Evolutionary conservation across 306 rosid genomes (phyloP).

Genomic region (Neltuma alba): DNA sequence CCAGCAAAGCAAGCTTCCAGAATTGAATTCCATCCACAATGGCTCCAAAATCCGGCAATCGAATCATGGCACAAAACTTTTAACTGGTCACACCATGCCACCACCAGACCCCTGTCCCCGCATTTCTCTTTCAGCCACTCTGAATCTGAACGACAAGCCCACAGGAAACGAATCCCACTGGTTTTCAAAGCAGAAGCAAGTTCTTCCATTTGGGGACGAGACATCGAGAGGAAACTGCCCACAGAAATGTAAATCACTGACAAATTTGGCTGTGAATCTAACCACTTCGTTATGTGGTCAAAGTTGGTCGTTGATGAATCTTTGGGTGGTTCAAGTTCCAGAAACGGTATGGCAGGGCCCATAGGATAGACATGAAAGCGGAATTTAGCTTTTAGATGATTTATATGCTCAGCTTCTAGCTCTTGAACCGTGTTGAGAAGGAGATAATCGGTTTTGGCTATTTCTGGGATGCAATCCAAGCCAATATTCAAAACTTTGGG

Average conservation of each 20-base stretch:
- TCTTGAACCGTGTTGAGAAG: slow-evolving; percentile 49
- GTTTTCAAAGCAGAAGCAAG: slow-evolving; percentile 42
- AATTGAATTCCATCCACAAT: slow-evolving; percentile 67
- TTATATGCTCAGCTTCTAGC: slow-evolving; percentile 44
- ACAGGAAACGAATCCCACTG: slow-evolving; percentile 41
- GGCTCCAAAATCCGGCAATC: slow-evolving; percentile 58
- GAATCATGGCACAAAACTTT: slow-evolving; percentile 54
- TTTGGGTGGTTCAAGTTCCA: slow-evolving; percentile 30
- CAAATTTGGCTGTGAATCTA: slow-evolving; percentile 55
- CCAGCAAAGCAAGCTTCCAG: slow-evolving; percentile 50
- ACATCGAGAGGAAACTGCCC: slow-evolving; percentile 58
- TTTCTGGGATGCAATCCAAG: slow-evolving; percentile 38
- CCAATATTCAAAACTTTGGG: slow-evolving; percentile 33
- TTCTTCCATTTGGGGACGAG: slow-evolving; percentile 51
- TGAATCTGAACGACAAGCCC: slow-evolving; percentile 57
- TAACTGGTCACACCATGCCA: slow-evolving; percentile 66
- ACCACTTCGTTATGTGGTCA: slow-evolving; percentile 45
- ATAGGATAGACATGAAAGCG: slow-evolving; percentile 50
- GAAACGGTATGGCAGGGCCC: slow-evolving; percentile 58
- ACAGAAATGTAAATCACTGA: slow-evolving; percentile 63
- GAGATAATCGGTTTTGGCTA: slow-evolving; percentile 50
- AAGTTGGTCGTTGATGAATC: too few species aligned
- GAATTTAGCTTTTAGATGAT: slow-evolving; percentile 38
- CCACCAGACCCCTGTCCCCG: slow-evolving; percentile 48
- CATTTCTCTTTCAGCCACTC: slow-evolving; percentile 40